Evolutionary conservation across 2,329 filamentous ascomycete species (phyloP).

Genomic region (Aureobasidium sp.): DNA sequence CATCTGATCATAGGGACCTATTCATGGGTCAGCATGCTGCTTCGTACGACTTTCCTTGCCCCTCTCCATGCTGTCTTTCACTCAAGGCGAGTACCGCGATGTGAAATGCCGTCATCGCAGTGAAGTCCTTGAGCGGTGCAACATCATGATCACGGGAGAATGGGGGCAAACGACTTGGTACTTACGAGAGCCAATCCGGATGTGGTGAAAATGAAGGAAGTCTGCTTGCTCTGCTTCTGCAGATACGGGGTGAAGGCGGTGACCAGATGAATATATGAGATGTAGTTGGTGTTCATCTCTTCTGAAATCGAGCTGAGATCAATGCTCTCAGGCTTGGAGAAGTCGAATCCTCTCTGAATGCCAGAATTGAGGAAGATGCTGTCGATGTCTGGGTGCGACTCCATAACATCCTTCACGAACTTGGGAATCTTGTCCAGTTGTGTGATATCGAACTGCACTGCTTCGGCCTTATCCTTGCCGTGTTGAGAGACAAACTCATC

Average conservation of each 20-base stretch:
- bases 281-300: constrained; percentile 47
- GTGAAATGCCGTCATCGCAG: neutral
- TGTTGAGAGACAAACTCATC: constrained; percentile 42
- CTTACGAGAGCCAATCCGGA: constrained; percentile 43
- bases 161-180: neutral
- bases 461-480: constrained; percentile 39
- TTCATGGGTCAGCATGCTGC: neutral
- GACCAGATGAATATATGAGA: constrained; percentile 42
- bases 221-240: constrained; percentile 37
- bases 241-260: constrained; percentile 45
- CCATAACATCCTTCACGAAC: constrained; percentile 37
- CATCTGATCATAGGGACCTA: constrained; percentile 36
- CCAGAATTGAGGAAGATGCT: constrained; percentile 47
- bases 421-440: constrained; percentile 41
- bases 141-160: neutral
- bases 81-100: neutral
- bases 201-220: constrained; percentile 42
- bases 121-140: neutral
- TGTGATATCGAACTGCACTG: constrained; percentile 45
- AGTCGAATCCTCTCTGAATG: constrained; percentile 46
- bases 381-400: constrained; percentile 44
- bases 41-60: neutral
- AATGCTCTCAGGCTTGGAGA: constrained; percentile 41
- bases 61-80: neutral
- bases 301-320: constrained; percentile 37